Evolutionary conservation across 2,329 filamentous ascomycete genomes (phyloP).

Genomic region (Alternaria burnsii): DNA sequence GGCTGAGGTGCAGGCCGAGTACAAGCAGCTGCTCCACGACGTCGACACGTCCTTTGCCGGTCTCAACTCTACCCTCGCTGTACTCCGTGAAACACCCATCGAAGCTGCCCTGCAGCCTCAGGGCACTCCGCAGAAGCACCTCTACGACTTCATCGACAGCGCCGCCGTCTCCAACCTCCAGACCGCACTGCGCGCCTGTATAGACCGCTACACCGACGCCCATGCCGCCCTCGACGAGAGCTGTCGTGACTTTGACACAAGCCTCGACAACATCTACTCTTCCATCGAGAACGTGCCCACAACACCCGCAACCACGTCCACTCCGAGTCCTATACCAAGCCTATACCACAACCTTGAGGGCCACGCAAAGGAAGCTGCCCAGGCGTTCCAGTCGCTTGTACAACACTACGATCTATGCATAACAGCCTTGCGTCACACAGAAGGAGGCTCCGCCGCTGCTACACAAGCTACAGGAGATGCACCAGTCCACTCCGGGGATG

Average conservation of each 20-base stretch:
- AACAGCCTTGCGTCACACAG: slow-evolving; percentile 87
- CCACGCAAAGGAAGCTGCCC: slow-evolving; percentile 83
- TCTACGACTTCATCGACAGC: slow-evolving; percentile 82
- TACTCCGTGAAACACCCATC: slow-evolving; percentile 70
- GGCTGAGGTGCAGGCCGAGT: slow-evolving; percentile 54
- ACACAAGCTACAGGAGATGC: slow-evolving; percentile 52
- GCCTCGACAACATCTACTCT: slow-evolving; percentile 61
- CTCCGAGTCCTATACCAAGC: slow-evolving; percentile 53
- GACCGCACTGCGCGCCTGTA: slow-evolving; percentile 72
- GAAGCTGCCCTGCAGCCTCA: slow-evolving; percentile 69
- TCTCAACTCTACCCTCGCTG: slow-evolving; percentile 71
- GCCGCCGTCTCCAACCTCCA: slow-evolving; percentile 71
- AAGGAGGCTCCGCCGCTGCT: slow-evolving; percentile 64
- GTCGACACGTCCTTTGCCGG: slow-evolving; percentile 73
- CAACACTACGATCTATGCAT: slow-evolving; percentile 93
- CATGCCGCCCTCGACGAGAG: slow-evolving; percentile 66
- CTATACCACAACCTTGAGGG: slow-evolving; percentile 67
- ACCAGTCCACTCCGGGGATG: slow-evolving; percentile 35
- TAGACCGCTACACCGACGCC: slow-evolving; percentile 74
- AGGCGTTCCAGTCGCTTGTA: slow-evolving; percentile 80
- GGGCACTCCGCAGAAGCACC: slow-evolving; percentile 60
- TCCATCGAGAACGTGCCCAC: slow-evolving; percentile 46
- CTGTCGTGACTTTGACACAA: slow-evolving; percentile 74
- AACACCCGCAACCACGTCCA: slow-evolving; percentile 41
- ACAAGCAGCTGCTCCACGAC: slow-evolving; percentile 65